Conservation (phyloP, 495 filamentous ascomycete genomes). For the Aspergillus hancockii region DNA sequence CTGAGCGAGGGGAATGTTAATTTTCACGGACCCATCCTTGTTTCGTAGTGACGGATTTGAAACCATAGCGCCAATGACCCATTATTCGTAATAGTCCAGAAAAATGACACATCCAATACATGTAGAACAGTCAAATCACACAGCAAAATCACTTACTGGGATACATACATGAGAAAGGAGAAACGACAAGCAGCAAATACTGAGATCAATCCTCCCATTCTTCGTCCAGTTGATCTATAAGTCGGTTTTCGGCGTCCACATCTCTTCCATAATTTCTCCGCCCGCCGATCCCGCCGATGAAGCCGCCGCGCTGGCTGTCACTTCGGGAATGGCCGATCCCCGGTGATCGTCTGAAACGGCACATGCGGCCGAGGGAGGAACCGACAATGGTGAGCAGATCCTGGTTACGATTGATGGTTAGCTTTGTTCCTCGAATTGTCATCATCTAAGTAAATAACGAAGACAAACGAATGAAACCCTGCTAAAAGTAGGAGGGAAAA, state of each 20-base stretch:
- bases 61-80: background rate
- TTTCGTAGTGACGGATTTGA: background rate
- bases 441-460: background rate
- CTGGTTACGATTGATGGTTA: conserved; percentile 43
- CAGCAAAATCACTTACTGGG: background rate
- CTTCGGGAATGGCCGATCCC: conserved; percentile 47
- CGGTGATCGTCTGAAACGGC: conserved; percentile 49
- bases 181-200: conserved; percentile 5
- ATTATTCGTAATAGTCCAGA: background rate
- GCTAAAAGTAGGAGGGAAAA: background rate
- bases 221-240: conserved; percentile 96
- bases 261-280: conserved; percentile 32
- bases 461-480: background rate
- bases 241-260: conserved; percentile 82
- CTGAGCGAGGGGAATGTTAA: background rate
- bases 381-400: conserved; percentile 80
- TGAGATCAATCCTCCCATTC: conserved; percentile 60
- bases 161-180: background rate
- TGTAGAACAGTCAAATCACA: background rate
- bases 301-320: conserved; percentile 35
- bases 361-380: conserved; percentile 69
- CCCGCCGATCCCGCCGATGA: conserved; percentile 40
- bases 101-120: background rate
- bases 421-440: background rate
- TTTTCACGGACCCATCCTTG: background rate